Percentiles rank a stretch among this genome's conserved stretches.
These are phyloP conservation scores for Aphanomyces astaci DNA, from an alignment of 352 stramenopile species.

Conservation along the genomic window DNA sequence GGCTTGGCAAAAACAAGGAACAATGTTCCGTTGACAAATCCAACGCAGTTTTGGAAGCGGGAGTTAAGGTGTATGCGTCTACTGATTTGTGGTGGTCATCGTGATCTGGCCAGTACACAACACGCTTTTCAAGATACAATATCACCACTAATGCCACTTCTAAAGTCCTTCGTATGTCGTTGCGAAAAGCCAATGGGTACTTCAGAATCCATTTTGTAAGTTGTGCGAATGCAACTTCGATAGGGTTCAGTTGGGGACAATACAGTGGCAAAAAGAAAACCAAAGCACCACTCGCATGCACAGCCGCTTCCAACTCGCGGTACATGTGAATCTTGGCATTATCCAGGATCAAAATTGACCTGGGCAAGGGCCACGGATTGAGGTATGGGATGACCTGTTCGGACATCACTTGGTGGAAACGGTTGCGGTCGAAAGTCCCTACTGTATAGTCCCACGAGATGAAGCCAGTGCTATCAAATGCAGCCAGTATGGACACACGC, in stretches of 20 bases:
- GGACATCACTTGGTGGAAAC: slow-evolving; percentile 26
- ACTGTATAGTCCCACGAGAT: slow-evolving; percentile 20
- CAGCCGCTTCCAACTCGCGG: slow-evolving; percentile 11
- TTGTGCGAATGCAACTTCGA: slow-evolving; percentile 26
- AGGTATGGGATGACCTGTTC: slow-evolving; percentile 26
- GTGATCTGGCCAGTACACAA: neutral
- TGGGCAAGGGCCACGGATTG: slow-evolving; percentile 27
- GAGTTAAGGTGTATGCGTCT: neutral
- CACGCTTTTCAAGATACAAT: neutral
- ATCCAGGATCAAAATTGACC: slow-evolving; percentile 28
- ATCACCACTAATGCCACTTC: neutral
- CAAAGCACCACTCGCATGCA: slow-evolving; percentile 20
- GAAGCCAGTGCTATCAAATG: slow-evolving; percentile 26
- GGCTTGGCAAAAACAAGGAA: slow-evolving; percentile 11
- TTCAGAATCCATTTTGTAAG: slow-evolving; percentile 25
- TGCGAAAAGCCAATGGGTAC: neutral
- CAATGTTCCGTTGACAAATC: slow-evolving; percentile 12
- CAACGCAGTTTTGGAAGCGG: slow-evolving; percentile 1
- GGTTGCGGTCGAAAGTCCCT: slow-evolving; percentile 24
- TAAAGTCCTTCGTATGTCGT: neutral
- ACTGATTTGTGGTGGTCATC: neutral
- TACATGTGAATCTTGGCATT: slow-evolving; percentile 35
- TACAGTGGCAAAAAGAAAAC: slow-evolving; percentile 25
- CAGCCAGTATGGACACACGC: slow-evolving; percentile 23
- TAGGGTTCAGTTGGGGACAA: slow-evolving; percentile 27